A percentile compares a stretch with the other conserved stretches of the same genome.
These are phyloP conservation scores for Cercospora berteroae DNA, from an alignment of 2,329 filamentous ascomycete species.

Conservation along the genomic window DNA sequence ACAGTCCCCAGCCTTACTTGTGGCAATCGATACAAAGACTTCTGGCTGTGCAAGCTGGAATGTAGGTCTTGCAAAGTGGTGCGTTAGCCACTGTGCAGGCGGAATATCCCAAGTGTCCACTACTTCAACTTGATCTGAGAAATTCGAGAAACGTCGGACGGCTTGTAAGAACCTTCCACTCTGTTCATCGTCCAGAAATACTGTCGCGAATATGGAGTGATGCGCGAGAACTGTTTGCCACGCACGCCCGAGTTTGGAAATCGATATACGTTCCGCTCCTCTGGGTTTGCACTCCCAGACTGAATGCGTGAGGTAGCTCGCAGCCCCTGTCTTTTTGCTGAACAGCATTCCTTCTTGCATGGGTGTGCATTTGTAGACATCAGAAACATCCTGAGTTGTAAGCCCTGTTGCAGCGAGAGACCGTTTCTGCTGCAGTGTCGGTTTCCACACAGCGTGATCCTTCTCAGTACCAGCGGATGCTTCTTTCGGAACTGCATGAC, in stretches of 20 bases:
- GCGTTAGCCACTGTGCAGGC: slow-evolving; percentile 39
- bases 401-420: neutral
- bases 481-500: too few relatives aligned
- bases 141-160: slow-evolving; percentile 10
- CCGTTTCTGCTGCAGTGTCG: neutral
- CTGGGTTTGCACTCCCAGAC: neutral
- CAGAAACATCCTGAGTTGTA: neutral
- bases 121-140: neutral
- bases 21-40: neutral
- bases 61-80: slow-evolving; percentile 21
- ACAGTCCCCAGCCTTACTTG: neutral
- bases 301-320: slow-evolving; percentile 1
- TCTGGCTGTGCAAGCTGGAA: slow-evolving; percentile 21
- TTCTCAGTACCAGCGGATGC: neutral
- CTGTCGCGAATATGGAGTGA: slow-evolving; percentile 5
- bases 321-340: neutral
- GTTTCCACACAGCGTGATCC: neutral
- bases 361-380: neutral
- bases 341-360: slow-evolving; percentile 9
- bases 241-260: neutral
- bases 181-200: slow-evolving; percentile 30
- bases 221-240: neutral
- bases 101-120: slow-evolving; percentile 26
- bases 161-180: slow-evolving; percentile 34
- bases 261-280: neutral